These are phyloP conservation scores for Erysimum cheiri DNA, from an alignment of 441 rosid genomes.

Conservation along the genomic window DNA sequence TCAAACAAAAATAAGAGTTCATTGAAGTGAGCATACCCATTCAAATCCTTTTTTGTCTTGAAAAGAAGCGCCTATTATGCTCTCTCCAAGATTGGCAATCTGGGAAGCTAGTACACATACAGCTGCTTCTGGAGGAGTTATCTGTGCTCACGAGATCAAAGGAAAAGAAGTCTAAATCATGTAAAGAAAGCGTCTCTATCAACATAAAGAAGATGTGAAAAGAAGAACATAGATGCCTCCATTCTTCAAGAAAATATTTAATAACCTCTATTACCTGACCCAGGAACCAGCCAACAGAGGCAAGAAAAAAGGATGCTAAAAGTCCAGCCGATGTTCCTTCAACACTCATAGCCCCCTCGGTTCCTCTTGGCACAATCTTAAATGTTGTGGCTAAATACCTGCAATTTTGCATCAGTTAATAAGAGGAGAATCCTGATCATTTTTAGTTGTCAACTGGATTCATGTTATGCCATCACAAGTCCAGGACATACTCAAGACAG, in stretches of 20 bases:
- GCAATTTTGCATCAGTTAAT: conserved; percentile 20
- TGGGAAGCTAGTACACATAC: conserved; percentile 90
- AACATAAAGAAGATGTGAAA: neutral
- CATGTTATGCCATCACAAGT: conserved; percentile 9
- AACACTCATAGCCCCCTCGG: conserved; percentile 92
- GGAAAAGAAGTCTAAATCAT: neutral
- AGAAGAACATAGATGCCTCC: neutral
- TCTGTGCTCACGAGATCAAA: conserved; percentile 51
- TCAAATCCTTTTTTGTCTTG: conserved; percentile 87
- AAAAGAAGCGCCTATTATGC: conserved; percentile 80
- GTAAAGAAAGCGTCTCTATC: neutral
- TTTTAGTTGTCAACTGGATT: conserved; percentile 1
- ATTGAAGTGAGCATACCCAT: conserved; percentile 61
- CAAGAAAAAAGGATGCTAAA: conserved; percentile 76
- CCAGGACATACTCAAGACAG: neutral
- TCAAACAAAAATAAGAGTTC: neutral
- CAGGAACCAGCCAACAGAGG: conserved; percentile 63
- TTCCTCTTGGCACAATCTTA: conserved; percentile 91
- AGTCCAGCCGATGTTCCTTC: conserved; percentile 96
- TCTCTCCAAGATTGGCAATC: conserved; percentile 92
- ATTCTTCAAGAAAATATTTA: neutral
- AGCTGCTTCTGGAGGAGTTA: conserved; percentile 64
- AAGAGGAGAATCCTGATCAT: neutral
- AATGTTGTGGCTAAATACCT: conserved; percentile 82
- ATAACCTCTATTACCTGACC: conserved; percentile 65